A percentile compares a stretch with the other conserved stretches of the same genome.
Conservation (phyloP, 176 grass and related monocot species). For the bread wheat (Triticum aestivum) region DNA sequence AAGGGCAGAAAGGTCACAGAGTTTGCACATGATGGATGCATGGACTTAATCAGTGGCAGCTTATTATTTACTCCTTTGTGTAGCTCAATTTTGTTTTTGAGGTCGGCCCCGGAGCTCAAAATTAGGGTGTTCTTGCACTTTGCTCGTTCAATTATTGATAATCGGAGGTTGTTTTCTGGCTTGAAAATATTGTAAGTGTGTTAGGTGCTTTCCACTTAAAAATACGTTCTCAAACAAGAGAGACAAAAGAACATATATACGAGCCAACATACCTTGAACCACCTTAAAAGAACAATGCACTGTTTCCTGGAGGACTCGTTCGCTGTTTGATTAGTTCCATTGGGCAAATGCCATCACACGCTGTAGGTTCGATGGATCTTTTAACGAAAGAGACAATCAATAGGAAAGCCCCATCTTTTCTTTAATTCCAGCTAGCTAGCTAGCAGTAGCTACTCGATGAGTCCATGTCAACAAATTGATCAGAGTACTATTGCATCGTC, state of each 20-base stretch:
- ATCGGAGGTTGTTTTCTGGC: neutral
- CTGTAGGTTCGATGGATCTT: slow-evolving; percentile 2
- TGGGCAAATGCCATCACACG: slow-evolving; percentile 9
- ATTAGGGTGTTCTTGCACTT: neutral
- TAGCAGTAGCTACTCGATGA: slow-evolving; percentile 2
- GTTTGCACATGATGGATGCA: neutral
- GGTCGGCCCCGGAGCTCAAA: neutral
- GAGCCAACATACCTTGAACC: neutral
- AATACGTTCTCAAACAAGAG: neutral
- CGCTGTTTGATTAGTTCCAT: slow-evolving; percentile 14
- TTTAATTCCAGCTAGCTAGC: neutral
- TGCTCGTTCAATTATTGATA: neutral
- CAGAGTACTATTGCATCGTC: slow-evolving; percentile 26
- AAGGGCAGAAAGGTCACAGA: neutral
- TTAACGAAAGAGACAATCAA: slow-evolving; percentile 17
- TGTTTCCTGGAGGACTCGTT: neutral
- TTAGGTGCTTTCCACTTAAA: neutral
- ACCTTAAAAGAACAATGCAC: slow-evolving; percentile 1
- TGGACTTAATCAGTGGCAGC: neutral
- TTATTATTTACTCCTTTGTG: neutral
- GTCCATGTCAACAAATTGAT: slow-evolving; percentile 31
- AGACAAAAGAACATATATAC: neutral
- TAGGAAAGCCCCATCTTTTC: neutral
- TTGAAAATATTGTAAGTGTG: neutral
- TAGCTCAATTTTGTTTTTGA: neutral